Conservation (phyloP, 768 basidiomycete species). For the Imleria badia region DNA sequence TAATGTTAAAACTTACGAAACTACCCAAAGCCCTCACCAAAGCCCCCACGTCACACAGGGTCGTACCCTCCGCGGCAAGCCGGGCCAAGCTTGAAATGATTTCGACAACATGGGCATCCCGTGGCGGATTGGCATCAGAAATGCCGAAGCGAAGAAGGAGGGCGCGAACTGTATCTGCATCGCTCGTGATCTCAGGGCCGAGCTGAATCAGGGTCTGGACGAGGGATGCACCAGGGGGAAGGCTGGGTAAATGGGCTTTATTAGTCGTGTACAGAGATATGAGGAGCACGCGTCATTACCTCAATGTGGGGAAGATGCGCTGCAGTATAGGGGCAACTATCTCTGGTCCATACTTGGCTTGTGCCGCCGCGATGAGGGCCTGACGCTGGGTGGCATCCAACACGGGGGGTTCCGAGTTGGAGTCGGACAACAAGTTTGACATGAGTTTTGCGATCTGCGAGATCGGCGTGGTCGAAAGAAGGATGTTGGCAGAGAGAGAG, state of each 20-base stretch:
- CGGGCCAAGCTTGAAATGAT: constrained; percentile 67
- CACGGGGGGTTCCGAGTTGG: constrained; percentile 64
- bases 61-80: constrained; percentile 68
- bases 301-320: constrained; percentile 70
- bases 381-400: constrained; percentile 74
- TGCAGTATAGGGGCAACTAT: constrained; percentile 71
- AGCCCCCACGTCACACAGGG: constrained; percentile 71
- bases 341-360: constrained; percentile 80
- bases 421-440: constrained; percentile 74
- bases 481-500: constrained; percentile 75
- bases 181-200: constrained; percentile 76
- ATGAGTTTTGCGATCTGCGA: constrained; percentile 79
- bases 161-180: constrained; percentile 67
- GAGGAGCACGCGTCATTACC: constrained; percentile 41
- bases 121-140: constrained; percentile 67
- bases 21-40: constrained; percentile 71
- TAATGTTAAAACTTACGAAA: constrained; percentile 55
- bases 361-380: constrained; percentile 69
- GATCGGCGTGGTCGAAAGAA: constrained; percentile 79
- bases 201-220: constrained; percentile 76
- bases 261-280: constrained; percentile 13
- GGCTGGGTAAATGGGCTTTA: constrained; percentile 39
- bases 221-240: constrained; percentile 64
- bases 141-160: constrained; percentile 75
- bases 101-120: constrained; percentile 68